Conservation (phyloP, 805 yeast genomes). For the Cyberlindnera amylophila region DNA sequence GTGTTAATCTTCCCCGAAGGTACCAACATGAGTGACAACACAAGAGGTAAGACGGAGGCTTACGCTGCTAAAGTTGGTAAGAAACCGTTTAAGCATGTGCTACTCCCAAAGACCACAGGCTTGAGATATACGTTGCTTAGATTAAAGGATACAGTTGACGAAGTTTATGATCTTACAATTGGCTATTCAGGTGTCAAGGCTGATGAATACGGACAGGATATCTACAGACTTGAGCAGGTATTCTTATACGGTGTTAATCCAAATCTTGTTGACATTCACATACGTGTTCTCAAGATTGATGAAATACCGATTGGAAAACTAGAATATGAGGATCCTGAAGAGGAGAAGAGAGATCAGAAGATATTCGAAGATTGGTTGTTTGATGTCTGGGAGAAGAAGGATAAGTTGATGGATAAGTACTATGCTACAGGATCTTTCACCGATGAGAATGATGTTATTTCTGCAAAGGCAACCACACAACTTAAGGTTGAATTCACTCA, state of each 20-base stretch:
- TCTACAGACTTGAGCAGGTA: conserved; percentile 58
- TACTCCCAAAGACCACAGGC: conserved; percentile 85
- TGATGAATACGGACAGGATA: conserved; percentile 71
- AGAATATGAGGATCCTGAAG: conserved; percentile 39
- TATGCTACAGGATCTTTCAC: conserved; percentile 52
- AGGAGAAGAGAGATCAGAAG: conserved; percentile 35
- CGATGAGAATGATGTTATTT: conserved; percentile 17
- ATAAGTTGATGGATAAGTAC: conserved; percentile 59
- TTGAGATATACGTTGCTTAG: conserved; percentile 60
- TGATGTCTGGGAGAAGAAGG: conserved; percentile 75
- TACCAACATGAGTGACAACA: conserved; percentile 71
- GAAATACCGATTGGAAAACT: conserved; percentile 65
- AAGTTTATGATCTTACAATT: conserved; percentile 77
- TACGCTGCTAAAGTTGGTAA: conserved; percentile 53
- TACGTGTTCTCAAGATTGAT: conserved; percentile 50
- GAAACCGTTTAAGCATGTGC: conserved; percentile 53
- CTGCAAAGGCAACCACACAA: conserved; percentile 12
- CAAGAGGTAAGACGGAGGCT: conserved; percentile 51
- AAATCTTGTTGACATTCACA: conserved; percentile 54
- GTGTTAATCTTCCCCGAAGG: conserved; percentile 91
- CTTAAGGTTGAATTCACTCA: conserved; percentile 26
- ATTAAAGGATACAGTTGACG: conserved; percentile 48
- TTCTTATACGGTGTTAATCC: conserved; percentile 77
- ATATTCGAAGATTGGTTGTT: conserved; percentile 74
- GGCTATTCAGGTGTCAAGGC: conserved; percentile 71